Evolutionary conservation across 2,329 filamentous ascomycete genomes (phyloP), one percentile per base, ranked within the genome.

Genomic region (Chaetomiaceae sp.): DNA sequence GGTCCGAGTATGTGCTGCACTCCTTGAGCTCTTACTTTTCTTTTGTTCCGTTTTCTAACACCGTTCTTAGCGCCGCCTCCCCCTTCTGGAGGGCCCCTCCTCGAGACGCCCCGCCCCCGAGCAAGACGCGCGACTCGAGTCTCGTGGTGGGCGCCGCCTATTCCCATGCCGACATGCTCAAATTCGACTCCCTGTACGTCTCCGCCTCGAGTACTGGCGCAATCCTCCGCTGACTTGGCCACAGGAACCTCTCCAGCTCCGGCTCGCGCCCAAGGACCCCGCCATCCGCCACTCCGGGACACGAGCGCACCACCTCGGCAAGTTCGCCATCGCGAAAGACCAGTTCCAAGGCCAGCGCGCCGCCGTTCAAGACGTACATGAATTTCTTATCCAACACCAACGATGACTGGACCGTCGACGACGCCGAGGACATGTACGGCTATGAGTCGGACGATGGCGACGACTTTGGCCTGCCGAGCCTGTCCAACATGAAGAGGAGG

Each of bases 61-160:
- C 17, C n/a, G 17, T 33, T 60, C 74, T 70, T 71, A 95, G 91
- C 70, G 87, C 89, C 63, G 79, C 83, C 59, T 94, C 92, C 62
- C 90, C 92, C 5, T 97, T 99, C 74, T 97, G 92, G 92, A 72
- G 72, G 78, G 78, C 80, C 69, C 74, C 82, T 72, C 71, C 75
- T 68, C 72, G 76, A 75, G 72, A 81, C 55, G 69, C 72, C 66
- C 65, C 73, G 53, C 72, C 75, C 17, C 70, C 77, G 33, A 83
- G 79, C 68, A 79, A 77, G 64, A 78, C 77, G 62, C 79, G 81
- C 67, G 85, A 88, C 63, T 74, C 84, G 47, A 83, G 77, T 65
- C 81, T 92, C 57, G 88, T 99, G 33, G 88, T 97, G 55, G 94
- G 94, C 62, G 94, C 94, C 53, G 87, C 91, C 42, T 99, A 99